phyloP scores from a whole-genome alignment of 2,329 filamentous ascomycete species.

The Ophiocordyceps australis region DNA sequence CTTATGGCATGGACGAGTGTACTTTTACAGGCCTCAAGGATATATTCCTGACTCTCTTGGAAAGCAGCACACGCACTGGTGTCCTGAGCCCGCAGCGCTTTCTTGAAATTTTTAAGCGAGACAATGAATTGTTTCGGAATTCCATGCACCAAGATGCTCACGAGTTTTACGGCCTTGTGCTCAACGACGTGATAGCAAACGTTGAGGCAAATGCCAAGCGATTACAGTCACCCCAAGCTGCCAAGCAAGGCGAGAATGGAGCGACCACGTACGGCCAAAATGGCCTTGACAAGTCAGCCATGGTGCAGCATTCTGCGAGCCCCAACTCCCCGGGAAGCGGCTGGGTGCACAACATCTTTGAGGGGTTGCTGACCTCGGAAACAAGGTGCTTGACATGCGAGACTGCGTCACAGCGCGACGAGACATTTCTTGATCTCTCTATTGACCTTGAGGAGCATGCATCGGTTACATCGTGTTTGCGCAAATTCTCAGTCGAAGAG shows the following conservation, averaged over 20 bases:
- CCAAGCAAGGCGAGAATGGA: too few relatives aligned
- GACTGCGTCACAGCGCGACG: slow-evolving; percentile 84
- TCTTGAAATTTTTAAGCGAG: slow-evolving; percentile 77
- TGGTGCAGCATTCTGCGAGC: slow-evolving; percentile 15
- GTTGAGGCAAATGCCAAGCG: slow-evolving; percentile 74
- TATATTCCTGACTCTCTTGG: slow-evolving; percentile 81
- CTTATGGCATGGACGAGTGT: slow-evolving; percentile 87
- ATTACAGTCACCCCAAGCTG: slow-evolving; percentile 29
- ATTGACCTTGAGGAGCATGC: slow-evolving; percentile 92
- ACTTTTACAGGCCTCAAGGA: slow-evolving; percentile 91
- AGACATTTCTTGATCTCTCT: slow-evolving; percentile 88
- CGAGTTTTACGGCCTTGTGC: slow-evolving; percentile 82
- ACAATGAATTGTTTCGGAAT: slow-evolving; percentile 94
- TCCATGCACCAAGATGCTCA: slow-evolving; percentile 98
- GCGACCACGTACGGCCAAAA: too few relatives aligned
- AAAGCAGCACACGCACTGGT: slow-evolving; percentile 64
- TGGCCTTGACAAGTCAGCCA: slow-evolving; percentile 31
- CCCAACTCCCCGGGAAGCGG: slow-evolving; percentile 41
- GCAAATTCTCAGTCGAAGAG: slow-evolving; percentile 94
- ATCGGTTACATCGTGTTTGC: slow-evolving; percentile 85
- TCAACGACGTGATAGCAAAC: slow-evolving; percentile 93
- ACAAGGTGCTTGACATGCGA: slow-evolving; percentile 94
- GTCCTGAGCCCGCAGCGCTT: slow-evolving; percentile 87
- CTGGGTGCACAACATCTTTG: slow-evolving; percentile 96
- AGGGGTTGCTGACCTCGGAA: slow-evolving; percentile 86